Conservation (phyloP, 2,329 filamentous ascomycete genomes). For the Coccinonectria pachysandricola region DNA sequence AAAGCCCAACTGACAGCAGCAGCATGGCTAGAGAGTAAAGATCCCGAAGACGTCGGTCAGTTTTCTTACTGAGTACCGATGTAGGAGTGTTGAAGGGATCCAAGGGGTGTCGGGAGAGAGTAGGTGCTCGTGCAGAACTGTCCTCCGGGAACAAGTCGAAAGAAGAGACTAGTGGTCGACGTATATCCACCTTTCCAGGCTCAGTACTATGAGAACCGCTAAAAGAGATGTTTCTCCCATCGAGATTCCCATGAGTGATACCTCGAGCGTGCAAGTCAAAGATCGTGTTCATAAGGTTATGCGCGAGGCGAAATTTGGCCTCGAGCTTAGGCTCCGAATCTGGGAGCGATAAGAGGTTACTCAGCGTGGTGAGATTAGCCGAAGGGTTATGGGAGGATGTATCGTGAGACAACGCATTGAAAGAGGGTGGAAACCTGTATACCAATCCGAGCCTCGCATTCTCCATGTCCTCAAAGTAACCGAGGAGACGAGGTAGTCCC, state of each 20-base stretch:
- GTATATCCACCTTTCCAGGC: conserved; percentile 46
- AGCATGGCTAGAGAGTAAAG: conserved; percentile 65
- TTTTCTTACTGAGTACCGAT: conserved; percentile 36
- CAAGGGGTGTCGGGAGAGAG: conserved; percentile 49
- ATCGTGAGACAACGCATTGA: conserved; percentile 48
- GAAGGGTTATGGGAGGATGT: conserved; percentile 37
- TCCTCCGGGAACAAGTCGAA: conserved; percentile 57
- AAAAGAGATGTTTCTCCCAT: conserved; percentile 58
- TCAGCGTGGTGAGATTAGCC: conserved; percentile 43
- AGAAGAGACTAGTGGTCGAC: conserved; percentile 59
- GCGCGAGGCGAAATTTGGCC: conserved; percentile 64
- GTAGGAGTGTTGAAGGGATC: conserved; percentile 42
- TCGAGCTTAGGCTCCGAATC: conserved; percentile 58
- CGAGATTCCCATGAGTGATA: conserved; percentile 61
- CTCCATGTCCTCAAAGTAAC: conserved; percentile 66
- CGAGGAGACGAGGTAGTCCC: conserved; percentile 50
- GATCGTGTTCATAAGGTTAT: conserved; percentile 61
- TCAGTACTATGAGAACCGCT: conserved; percentile 36
- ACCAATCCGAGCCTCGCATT: conserved; percentile 62
- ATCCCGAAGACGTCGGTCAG: conserved; percentile 51
- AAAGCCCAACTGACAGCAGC: conserved; percentile 64
- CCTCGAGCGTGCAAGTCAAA: conserved; percentile 62
- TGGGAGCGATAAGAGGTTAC: conserved; percentile 40
- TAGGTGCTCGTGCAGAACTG: conserved; percentile 6
- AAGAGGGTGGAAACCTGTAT: conserved; percentile 60